Percentiles rank a stretch among this genome's conserved stretches.
Evolutionary conservation across 495 filamentous ascomycete genomes (phyloP).

Genomic region (Penicillium roqueforti): DNA sequence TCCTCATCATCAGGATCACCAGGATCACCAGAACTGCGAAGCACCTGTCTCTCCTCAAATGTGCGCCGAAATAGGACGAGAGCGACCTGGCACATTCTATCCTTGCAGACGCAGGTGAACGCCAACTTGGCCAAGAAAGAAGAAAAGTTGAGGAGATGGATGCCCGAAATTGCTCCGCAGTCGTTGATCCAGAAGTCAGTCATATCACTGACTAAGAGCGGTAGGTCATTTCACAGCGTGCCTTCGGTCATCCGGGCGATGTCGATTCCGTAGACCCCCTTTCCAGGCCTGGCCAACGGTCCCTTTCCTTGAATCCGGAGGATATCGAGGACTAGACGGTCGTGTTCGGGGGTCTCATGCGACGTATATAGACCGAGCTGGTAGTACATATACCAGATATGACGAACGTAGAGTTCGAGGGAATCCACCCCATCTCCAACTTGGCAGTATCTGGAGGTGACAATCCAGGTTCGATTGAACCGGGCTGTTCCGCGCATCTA

Average conservation of each 20-base stretch:
- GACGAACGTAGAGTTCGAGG: conserved; percentile 14
- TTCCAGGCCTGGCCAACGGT: conserved; percentile 13
- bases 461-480: conserved; percentile 14
- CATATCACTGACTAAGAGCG: conserved; percentile 21
- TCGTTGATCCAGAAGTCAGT: conserved; percentile 13
- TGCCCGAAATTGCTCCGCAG: conserved; percentile 9
- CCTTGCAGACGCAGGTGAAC: conserved; percentile 14
- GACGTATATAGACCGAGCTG: conserved; percentile 10
- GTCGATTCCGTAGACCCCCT: conserved; percentile 12
- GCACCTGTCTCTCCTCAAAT: conserved; percentile 9
- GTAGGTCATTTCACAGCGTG: conserved; percentile 19
- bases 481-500: conserved; percentile 8
- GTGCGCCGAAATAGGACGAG: conserved; percentile 11
- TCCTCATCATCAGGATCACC: conserved; percentile 12
- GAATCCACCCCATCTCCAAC: conserved; percentile 17
- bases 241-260: conserved; percentile 16
- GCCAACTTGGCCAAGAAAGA: conserved; percentile 18
- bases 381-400: conserved; percentile 19
- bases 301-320: conserved; percentile 18
- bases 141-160: conserved; percentile 16
- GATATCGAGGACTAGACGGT: conserved; percentile 18
- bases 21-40: too few relatives aligned
- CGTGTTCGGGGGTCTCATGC: conserved; percentile 12
- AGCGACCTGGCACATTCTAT: conserved; percentile 17
- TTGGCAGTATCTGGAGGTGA: conserved; percentile 14